Percentiles rank a stretch among this genome's conserved stretches.
These are phyloP conservation scores for Dendrocalamus sinicus DNA, from an alignment of 176 grass and related monocot species.

Conservation along the genomic window DNA sequence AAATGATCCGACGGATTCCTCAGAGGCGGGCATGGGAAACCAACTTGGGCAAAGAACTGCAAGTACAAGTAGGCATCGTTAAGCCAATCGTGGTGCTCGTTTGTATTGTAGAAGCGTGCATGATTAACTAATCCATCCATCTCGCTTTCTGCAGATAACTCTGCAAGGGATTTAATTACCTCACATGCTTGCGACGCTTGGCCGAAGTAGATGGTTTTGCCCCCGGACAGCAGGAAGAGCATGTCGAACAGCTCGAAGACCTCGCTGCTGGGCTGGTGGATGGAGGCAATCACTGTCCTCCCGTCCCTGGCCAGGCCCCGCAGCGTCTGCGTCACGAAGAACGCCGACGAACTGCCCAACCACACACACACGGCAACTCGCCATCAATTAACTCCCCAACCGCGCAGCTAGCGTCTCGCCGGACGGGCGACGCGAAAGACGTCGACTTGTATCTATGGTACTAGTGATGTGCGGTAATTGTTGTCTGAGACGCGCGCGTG, in stretches of 20 bases:
- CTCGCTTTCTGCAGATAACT: not conserved
- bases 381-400: conserved; percentile 26
- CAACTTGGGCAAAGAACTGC: conserved; percentile 88
- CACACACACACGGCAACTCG: not conserved
- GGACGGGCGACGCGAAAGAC: not conserved
- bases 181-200: conserved; percentile 77
- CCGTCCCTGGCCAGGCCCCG: conserved; percentile 86
- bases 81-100: not conserved
- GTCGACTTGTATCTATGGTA: not conserved
- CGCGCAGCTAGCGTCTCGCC: not conserved
- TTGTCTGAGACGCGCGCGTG: not conserved
- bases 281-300: conserved; percentile 89
- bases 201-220: conserved; percentile 98
- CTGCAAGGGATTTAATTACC: conserved; percentile 41
- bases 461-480: not conserved
- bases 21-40: conserved; percentile 86
- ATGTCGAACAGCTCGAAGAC: conserved; percentile 98
- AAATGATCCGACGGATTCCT: conserved; percentile 98
- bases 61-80: not conserved
- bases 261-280: conserved; percentile 99
- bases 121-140: not conserved
- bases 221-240: conserved; percentile 93
- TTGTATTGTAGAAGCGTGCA: not conserved
- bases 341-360: conserved; percentile 81
- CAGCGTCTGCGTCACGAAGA: conserved; percentile 98